Evolutionary conservation across 768 basidiomycete genomes (phyloP).

Genomic region (Suillus variegatus): DNA sequence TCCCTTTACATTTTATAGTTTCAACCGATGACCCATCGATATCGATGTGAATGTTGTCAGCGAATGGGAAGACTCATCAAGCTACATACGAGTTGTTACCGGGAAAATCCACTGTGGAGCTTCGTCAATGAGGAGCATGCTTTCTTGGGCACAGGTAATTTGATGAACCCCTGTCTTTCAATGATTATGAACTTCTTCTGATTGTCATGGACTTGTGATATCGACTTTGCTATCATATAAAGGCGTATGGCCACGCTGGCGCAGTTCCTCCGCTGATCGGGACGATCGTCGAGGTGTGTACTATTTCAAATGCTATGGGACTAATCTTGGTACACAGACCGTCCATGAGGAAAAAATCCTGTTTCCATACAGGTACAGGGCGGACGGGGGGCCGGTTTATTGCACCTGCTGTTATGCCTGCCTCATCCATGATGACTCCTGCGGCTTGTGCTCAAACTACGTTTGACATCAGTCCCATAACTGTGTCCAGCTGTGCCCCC

Average conservation of each 20-base stretch:
- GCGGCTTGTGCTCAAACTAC: background rate
- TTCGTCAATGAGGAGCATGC: constrained; percentile 25
- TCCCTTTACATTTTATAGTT: constrained; percentile 48
- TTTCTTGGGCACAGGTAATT: constrained; percentile 41
- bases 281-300: constrained; percentile 16
- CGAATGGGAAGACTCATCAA: constrained; percentile 38
- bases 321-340: background rate
- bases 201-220: constrained; percentile 1
- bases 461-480: background rate
- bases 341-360: background rate
- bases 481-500: background rate
- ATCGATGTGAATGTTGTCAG: constrained; percentile 44
- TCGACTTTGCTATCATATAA: constrained; percentile 1
- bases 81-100: constrained; percentile 46
- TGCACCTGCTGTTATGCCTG: constrained; percentile 4
- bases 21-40: constrained; percentile 45
- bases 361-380: constrained; percentile 10
- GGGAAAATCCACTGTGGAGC: constrained; percentile 35
- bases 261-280: constrained; percentile 7
- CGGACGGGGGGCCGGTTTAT: constrained; percentile 14
- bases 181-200: background rate
- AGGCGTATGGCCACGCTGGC: background rate
- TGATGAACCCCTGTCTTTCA: constrained; percentile 2
- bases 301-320: constrained; percentile 9
- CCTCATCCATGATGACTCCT: background rate